Evolutionary conservation across 306 rosid species (phyloP).

Genomic region (Cyclanthera cordifolia): DNA sequence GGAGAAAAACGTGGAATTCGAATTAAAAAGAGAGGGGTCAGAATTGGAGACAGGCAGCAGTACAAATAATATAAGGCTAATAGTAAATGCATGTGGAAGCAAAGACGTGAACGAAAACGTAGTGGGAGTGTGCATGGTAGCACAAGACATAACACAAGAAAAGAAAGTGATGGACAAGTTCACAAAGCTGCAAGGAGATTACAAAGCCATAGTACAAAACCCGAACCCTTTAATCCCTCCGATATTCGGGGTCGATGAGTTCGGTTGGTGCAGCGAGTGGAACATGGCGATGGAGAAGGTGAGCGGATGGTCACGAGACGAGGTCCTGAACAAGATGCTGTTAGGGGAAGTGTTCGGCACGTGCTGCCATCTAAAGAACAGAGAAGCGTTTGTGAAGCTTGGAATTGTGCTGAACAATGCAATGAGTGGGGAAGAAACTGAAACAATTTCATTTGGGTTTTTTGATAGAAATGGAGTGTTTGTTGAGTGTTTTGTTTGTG

Average conservation of each 20-base stretch:
- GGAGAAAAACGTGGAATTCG: slow-evolving; percentile 75
- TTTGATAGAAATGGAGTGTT: slow-evolving; percentile 44
- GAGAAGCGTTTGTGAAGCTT: slow-evolving; percentile 72
- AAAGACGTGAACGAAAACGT: slow-evolving; percentile 60
- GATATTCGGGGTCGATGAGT: slow-evolving; percentile 80
- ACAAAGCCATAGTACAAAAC: slow-evolving; percentile 88
- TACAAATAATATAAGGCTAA: slow-evolving; percentile 46
- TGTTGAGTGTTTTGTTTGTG: slow-evolving; percentile 71
- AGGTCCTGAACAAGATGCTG: slow-evolving; percentile 79
- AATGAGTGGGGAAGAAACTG: slow-evolving; percentile 58
- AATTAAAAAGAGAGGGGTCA: slow-evolving; percentile 53
- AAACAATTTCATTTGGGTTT: slow-evolving; percentile 60
- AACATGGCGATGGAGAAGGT: slow-evolving; percentile 72
- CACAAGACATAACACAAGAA: slow-evolving; percentile 84
- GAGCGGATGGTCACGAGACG: slow-evolving; percentile 78
- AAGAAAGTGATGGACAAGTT: slow-evolving; percentile 90
- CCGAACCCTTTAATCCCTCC: slow-evolving; percentile 86
- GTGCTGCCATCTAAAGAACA: slow-evolving; percentile 70
- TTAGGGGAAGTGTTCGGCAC: slow-evolving; percentile 84
- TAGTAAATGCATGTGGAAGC: slow-evolving; percentile 92
- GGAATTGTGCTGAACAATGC: slow-evolving; percentile 62
- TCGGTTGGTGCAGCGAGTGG: slow-evolving; percentile 98
- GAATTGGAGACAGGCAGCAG: slow-evolving; percentile 19
- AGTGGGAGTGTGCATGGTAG: slow-evolving; percentile 90
- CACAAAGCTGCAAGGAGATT: slow-evolving; percentile 88